A percentile compares a stretch with the other conserved stretches of the same genome.
phyloP scores from a whole-genome alignment of 352 stramenopile species.

The Hyaloperonospora arabidopsidis region DNA sequence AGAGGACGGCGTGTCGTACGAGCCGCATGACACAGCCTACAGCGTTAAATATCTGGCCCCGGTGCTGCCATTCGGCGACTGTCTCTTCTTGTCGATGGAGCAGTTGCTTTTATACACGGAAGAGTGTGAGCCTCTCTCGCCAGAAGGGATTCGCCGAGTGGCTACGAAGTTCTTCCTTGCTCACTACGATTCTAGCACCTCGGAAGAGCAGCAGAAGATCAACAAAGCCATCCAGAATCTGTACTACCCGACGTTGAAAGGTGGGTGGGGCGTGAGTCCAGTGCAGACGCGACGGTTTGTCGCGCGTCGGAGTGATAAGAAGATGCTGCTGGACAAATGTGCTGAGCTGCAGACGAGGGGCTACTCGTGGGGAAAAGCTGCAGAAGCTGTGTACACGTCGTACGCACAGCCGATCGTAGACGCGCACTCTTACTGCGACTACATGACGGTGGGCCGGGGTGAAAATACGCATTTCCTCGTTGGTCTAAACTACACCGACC shows the following conservation, averaged over 20 bases:
- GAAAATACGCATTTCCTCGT: slow-evolving; percentile 76
- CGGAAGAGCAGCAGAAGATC: slow-evolving; percentile 65
- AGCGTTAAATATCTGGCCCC: slow-evolving; percentile 84
- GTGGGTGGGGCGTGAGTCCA: slow-evolving; percentile 76
- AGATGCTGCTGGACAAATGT: slow-evolving; percentile 72
- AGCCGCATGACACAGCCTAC: slow-evolving; percentile 81
- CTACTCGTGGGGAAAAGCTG: slow-evolving; percentile 67
- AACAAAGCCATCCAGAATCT: slow-evolving; percentile 80
- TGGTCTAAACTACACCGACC: slow-evolving; percentile 70
- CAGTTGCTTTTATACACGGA: slow-evolving; percentile 81
- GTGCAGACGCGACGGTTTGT: slow-evolving; percentile 79
- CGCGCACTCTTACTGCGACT: slow-evolving; percentile 76
- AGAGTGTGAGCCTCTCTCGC: slow-evolving; percentile 65
- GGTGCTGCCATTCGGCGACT: slow-evolving; percentile 76
- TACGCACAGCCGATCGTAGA: slow-evolving; percentile 64
- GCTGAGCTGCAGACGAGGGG: slow-evolving; percentile 69
- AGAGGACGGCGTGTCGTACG: slow-evolving; percentile 79
- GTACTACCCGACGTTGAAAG: slow-evolving; percentile 76
- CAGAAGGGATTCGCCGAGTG: slow-evolving; percentile 60
- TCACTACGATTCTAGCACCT: slow-evolving; percentile 53
- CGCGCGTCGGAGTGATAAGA: slow-evolving; percentile 51
- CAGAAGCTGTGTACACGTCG: slow-evolving; percentile 70
- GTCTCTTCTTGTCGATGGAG: slow-evolving; percentile 84
- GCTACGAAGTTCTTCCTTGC: slow-evolving; percentile 71
- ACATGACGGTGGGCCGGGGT: slow-evolving; percentile 74